Percentiles rank a stretch among this genome's conserved stretches.
Evolutionary conservation across 1,284 basidiomycete genomes (phyloP).

Genomic region (Polyporus tsugae): DNA sequence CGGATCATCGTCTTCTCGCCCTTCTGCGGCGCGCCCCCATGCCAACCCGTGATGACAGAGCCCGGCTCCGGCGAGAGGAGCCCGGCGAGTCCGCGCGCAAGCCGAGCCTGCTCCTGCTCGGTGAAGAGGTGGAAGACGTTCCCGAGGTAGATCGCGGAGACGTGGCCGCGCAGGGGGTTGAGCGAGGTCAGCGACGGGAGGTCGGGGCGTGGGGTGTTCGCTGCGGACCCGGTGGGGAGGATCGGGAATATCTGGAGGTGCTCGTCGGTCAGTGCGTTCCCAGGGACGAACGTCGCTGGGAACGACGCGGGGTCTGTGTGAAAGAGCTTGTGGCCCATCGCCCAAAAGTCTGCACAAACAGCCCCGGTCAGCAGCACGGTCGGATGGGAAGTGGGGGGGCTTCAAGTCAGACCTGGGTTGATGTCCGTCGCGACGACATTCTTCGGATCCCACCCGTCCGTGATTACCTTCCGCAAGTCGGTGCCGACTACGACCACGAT

Average conservation of each 20-base stretch:
- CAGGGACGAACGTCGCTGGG: slow-evolving; percentile 44
- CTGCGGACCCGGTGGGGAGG: slow-evolving; percentile 31
- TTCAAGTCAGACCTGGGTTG: slow-evolving; percentile 33
- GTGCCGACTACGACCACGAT: slow-evolving; percentile 47
- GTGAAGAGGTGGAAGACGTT: slow-evolving; percentile 58
- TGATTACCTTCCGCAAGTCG: slow-evolving; percentile 49
- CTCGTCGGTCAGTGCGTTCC: slow-evolving; percentile 40
- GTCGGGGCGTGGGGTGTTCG: slow-evolving; percentile 37
- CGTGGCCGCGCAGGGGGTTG: slow-evolving; percentile 50
- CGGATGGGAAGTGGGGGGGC: too few relatives aligned
- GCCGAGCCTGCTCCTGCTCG: slow-evolving; percentile 47
- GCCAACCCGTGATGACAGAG: slow-evolving; percentile 47
- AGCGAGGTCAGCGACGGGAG: slow-evolving; percentile 46
- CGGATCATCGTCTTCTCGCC: slow-evolving; percentile 31
- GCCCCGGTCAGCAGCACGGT: neutral
- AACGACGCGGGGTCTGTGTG: slow-evolving; percentile 48
- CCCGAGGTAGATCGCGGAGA: slow-evolving; percentile 53
- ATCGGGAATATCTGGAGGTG: slow-evolving; percentile 39
- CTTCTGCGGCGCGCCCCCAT: slow-evolving; percentile 36
- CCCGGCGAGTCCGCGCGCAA: slow-evolving; percentile 49
- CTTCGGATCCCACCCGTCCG: slow-evolving; percentile 47
- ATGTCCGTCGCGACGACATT: slow-evolving; percentile 47
- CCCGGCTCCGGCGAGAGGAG: slow-evolving; percentile 49
- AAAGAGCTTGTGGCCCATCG: slow-evolving; percentile 42
- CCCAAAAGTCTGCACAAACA: slow-evolving; percentile 38